Conservation (phyloP, 164 flowering plant genomes). For the Tinospora cordifolia region DNA sequence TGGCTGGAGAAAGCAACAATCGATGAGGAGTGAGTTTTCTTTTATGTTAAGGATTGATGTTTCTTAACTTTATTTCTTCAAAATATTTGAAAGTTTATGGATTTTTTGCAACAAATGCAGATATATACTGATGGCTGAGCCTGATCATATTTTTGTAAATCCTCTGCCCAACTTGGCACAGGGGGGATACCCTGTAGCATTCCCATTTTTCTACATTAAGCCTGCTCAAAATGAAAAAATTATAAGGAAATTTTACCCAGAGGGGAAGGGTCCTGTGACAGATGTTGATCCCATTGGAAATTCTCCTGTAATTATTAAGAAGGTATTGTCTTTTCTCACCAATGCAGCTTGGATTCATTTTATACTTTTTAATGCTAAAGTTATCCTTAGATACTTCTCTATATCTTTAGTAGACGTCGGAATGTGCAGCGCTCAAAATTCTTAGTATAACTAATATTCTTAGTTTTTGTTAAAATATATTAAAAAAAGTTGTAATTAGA, state of each 20-base stretch:
- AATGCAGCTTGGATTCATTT: too few relatives aligned
- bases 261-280: conserved; percentile 75
- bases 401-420: too few relatives aligned
- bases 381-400: too few relatives aligned
- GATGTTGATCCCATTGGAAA: conserved; percentile 94
- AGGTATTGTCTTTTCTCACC: conserved; percentile 35
- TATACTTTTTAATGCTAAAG: too few relatives aligned
- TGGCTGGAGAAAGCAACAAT: conserved; percentile 89
- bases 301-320: conserved; percentile 91
- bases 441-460: too few relatives aligned
- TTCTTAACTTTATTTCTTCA: not conserved
- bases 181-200: conserved; percentile 64
- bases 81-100: conserved; percentile 6
- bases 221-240: conserved; percentile 58
- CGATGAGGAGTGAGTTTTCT: conserved; percentile 78
- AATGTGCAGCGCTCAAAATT: too few relatives aligned
- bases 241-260: conserved; percentile 73
- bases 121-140: conserved; percentile 92
- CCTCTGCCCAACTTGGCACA: conserved; percentile 85
- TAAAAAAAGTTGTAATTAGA: too few relatives aligned
- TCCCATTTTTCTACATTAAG: conserved; percentile 81
- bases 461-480: too few relatives aligned
- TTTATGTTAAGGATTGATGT: not conserved
- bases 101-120: conserved; percentile 33
- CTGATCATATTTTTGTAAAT: conserved; percentile 77